These are phyloP conservation scores for Colletotrichum cordylinicola DNA, from an alignment of 2,329 filamentous ascomycete species.

Conservation along the genomic window DNA sequence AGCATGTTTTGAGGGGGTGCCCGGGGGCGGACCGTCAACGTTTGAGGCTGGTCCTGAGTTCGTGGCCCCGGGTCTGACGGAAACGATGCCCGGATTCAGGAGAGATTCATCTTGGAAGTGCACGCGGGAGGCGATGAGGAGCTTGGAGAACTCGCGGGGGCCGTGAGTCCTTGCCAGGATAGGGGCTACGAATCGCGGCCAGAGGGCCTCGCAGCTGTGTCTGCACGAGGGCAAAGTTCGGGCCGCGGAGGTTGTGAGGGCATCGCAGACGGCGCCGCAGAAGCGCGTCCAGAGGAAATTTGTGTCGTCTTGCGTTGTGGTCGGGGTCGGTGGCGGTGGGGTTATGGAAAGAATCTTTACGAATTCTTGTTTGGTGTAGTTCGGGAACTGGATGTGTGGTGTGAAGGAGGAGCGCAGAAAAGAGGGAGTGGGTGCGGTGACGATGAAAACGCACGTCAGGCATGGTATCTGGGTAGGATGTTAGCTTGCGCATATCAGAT, in stretches of 20 bases:
- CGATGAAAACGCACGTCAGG: conserved; percentile 78
- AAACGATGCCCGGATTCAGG: conserved; percentile 68
- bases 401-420: conserved; percentile 74
- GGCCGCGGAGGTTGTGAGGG: conserved; percentile 79
- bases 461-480: conserved; percentile 69
- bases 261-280: conserved; percentile 84
- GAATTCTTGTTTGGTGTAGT: conserved; percentile 83
- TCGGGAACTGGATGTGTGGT: conserved; percentile 77
- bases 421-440: conserved; percentile 72
- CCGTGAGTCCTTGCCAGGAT: conserved; percentile 75
- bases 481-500: conserved; percentile 1
- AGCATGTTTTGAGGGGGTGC: conserved; percentile 10
- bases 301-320: conserved; percentile 60
- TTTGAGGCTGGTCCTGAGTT: background rate
- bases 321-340: conserved; percentile 49
- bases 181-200: conserved; percentile 84
- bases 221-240: conserved; percentile 79
- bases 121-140: conserved; percentile 74
- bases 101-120: conserved; percentile 77
- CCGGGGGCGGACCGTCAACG: background rate
- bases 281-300: conserved; percentile 81
- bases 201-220: conserved; percentile 75
- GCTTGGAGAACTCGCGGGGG: conserved; percentile 81
- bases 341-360: conserved; percentile 74
- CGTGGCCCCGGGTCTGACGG: conserved; percentile 18